Evolutionary conservation across 768 basidiomycete genomes (phyloP), one percentile per base, ranked within the genome.

Genomic region (Porphyrellus cyaneotinctus): DNA sequence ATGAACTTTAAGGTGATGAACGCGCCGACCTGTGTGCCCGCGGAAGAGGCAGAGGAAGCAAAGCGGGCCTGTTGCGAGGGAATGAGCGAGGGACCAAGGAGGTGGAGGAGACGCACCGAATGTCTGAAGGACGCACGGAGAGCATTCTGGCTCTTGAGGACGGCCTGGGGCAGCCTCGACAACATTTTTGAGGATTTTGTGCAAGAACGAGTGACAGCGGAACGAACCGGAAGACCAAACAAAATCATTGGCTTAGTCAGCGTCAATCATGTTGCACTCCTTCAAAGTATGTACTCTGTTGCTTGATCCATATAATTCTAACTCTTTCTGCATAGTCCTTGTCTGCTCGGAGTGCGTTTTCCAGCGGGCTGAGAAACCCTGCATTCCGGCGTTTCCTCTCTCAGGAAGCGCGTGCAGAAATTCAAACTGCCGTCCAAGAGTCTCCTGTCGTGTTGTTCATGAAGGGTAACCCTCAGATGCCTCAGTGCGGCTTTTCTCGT

Each of bases 401-500:
- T 5, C 76, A 83, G 30, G 81, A 89, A 53, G 74, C 79, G 5
- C 81, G 86, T 20, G 60, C 75, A 12, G 72, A 79, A 61, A 82
- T 91, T n/a, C 80, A 88, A 65, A 69, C 82, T 59, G 93, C 94
- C 2, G 80, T 98, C 23, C 71, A 77, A 9, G 73, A 79, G 1
- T 82, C 80, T 38, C 94, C 94, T 0, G 79, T 98, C 8, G 97
- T 99, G 1, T 75, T 98, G 6, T 98, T 99, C 75, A 98, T 99
- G 95, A 99, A 99, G 68, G 97, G 97, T 11, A 93, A 88, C 15
- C 92, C 90, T 0, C 78, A 84, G 22, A 66, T 76, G 7, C 95
- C 95, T 2, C 85, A 93, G 62, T 98, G 95, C 56, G 95, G 95
- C 13, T 99, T 98, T 79, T 97, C 94, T 17, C 81, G 95, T 46